Conservation (phyloP, 371 early-diverging fungal genomes). For the Circinella minor region DNA sequence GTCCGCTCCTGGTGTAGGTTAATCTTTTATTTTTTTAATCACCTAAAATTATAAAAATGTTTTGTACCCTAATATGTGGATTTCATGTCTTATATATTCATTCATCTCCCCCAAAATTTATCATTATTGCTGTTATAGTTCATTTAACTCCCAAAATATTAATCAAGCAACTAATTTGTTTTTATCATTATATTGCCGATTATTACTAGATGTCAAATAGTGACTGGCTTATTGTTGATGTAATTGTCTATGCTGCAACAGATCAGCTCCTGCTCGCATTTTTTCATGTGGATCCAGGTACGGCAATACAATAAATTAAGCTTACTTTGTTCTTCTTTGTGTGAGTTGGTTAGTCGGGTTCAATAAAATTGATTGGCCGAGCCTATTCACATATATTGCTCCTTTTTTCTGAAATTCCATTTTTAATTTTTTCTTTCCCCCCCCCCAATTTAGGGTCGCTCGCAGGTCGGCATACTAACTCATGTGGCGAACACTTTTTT, state of each 20-base stretch:
- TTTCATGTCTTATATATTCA: too few species aligned
- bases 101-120: too few species aligned
- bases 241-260: slow-evolving; percentile 65
- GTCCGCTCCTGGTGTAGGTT: slow-evolving; percentile 5
- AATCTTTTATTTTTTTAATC: not conserved
- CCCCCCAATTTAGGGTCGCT: slow-evolving; percentile 7
- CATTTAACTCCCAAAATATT: too few species aligned
- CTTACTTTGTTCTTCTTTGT: not conserved
- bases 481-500: slow-evolving; percentile 19
- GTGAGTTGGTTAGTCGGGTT: too few species aligned
- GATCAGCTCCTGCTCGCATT: slow-evolving; percentile 59
- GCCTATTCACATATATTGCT: not conserved
- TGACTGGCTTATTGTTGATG: slow-evolving; percentile 54
- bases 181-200: too few species aligned
- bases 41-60: not conserved
- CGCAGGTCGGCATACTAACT: not conserved
- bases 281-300: slow-evolving; percentile 46
- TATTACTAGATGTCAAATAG: slow-evolving; percentile 24
- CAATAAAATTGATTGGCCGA: slow-evolving; percentile 7
- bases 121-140: too few species aligned
- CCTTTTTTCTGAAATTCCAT: not conserved
- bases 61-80: not conserved
- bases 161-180: too few species aligned
- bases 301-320: slow-evolving; percentile 4
- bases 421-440: not conserved